These are phyloP conservation scores for Lachancea nothofagi DNA, from an alignment of 805 yeast species.

Conservation along the genomic window DNA sequence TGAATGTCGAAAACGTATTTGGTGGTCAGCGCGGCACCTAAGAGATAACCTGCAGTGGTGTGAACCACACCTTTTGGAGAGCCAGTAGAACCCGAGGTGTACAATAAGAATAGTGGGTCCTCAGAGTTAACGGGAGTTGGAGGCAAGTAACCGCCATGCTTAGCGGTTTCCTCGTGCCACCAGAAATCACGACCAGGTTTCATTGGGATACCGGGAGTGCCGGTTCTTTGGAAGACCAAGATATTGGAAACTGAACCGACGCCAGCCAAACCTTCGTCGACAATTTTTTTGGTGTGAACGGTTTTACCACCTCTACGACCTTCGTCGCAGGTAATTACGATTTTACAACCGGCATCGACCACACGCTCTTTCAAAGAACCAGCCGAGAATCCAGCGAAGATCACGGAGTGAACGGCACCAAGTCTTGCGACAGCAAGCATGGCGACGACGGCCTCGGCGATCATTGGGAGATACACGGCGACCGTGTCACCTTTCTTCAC, in stretches of 20 bases:
- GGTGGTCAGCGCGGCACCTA: conserved; percentile 89
- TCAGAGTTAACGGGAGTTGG: conserved; percentile 85
- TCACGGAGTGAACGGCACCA: conserved; percentile 95
- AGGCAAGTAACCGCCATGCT: conserved; percentile 79
- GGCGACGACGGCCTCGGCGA: conserved; percentile 93
- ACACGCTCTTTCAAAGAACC: conserved; percentile 90
- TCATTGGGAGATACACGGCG: conserved; percentile 96
- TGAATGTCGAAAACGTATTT: conserved; percentile 92
- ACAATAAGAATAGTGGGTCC: conserved; percentile 91
- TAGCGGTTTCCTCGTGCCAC: conserved; percentile 89
- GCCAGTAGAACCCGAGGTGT: conserved; percentile 98
- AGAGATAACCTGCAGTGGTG: conserved; percentile 86
- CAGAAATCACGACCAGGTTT: conserved; percentile 77
- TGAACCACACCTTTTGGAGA: conserved; percentile 98
- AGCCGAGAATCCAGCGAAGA: conserved; percentile 94
- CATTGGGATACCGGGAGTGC: conserved; percentile 65
- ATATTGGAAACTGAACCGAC: conserved; percentile 75
- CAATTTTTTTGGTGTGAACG: conserved; percentile 87
- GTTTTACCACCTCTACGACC: conserved; percentile 94
- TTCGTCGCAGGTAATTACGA: conserved; percentile 91
- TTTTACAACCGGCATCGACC: conserved; percentile 76
- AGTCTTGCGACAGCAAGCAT: conserved; percentile 87
- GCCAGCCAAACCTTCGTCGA: conserved; percentile 82
- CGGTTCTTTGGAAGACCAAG: conserved; percentile 85
- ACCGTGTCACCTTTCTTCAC: conserved; percentile 93